A percentile compares a stretch with the other conserved stretches of the same genome.
phyloP scores from a whole-genome alignment of 306 rosid genomes.

The Dalbergia cultrata region DNA sequence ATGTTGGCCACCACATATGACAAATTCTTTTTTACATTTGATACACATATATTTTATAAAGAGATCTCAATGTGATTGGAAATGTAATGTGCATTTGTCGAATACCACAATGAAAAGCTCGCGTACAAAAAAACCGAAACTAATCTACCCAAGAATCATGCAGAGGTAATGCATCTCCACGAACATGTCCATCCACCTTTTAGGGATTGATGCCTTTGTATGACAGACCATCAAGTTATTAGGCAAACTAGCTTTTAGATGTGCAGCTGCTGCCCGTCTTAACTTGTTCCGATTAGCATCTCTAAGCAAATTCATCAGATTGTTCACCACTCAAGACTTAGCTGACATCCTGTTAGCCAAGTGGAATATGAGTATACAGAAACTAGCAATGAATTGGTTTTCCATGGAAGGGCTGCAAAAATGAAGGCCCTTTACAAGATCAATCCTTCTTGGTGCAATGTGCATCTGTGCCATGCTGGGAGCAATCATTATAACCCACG shows the following conservation, averaged over 20 bases:
- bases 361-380: neutral
- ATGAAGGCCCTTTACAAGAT: conserved; percentile 29
- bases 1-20: conserved; percentile 11
- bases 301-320: conserved; percentile 16
- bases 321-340: conserved; percentile 4
- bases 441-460: conserved; percentile 83
- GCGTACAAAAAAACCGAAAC: conserved; percentile 36
- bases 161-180: neutral
- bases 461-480: conserved; percentile 92
- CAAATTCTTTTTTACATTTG: neutral
- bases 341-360: conserved; percentile 7
- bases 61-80: neutral
- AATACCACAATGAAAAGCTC: conserved; percentile 39
- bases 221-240: conserved; percentile 7
- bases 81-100: neutral
- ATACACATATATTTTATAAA: conserved; percentile 10
- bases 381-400: conserved; percentile 44
- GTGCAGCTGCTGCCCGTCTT: conserved; percentile 1
- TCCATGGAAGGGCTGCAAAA: conserved; percentile 34
- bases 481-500: conserved; percentile 85
- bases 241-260: conserved; percentile 5
- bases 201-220: neutral
- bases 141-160: conserved; percentile 34
- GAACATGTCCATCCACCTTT: conserved; percentile 16
- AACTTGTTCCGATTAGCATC: conserved; percentile 30